Evolutionary conservation across 306 rosid species (phyloP).

Genomic region (Quercus bicolor): DNA sequence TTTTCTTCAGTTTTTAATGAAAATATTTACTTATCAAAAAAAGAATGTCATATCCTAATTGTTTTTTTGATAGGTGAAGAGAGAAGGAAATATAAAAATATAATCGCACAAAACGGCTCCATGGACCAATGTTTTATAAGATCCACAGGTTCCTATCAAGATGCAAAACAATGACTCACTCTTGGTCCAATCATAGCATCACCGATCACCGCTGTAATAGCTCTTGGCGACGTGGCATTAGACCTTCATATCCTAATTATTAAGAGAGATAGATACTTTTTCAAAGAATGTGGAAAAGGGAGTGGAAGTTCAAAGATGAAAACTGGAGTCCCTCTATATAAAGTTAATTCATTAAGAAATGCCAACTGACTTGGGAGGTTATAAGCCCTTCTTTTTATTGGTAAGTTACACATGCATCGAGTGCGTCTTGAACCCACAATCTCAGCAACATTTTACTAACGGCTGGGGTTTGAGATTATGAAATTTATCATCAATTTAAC

Average conservation of each 20-base stretch:
- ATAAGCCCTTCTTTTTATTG: too few species aligned
- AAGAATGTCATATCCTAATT: too few species aligned
- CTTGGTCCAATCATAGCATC: constrained; percentile 83
- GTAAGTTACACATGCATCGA: too few species aligned
- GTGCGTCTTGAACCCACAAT: too few species aligned
- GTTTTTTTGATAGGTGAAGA: too few species aligned
- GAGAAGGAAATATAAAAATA: background rate
- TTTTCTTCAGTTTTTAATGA: too few species aligned
- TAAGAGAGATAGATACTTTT: background rate
- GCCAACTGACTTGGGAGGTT: too few species aligned
- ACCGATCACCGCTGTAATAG: constrained; percentile 43
- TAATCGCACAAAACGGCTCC: constrained; percentile 84
- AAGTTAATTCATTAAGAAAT: background rate
- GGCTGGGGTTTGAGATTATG: background rate
- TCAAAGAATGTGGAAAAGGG: background rate
- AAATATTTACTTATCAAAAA: too few species aligned
- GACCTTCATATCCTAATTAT: constrained; percentile 19
- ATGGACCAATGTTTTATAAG: constrained; percentile 20
- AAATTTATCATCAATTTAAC: background rate
- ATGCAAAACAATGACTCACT: constrained; percentile 45
- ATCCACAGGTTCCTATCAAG: constrained; percentile 77
- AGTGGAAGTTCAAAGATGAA: background rate
- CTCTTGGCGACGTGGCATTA: constrained; percentile 71
- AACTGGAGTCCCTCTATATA: background rate
- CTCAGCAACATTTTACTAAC: background rate